Percentiles rank a stretch among this genome's conserved stretches.
phyloP scores from a whole-genome alignment of 208 protist species.

The Pavlovales sp. region DNA sequence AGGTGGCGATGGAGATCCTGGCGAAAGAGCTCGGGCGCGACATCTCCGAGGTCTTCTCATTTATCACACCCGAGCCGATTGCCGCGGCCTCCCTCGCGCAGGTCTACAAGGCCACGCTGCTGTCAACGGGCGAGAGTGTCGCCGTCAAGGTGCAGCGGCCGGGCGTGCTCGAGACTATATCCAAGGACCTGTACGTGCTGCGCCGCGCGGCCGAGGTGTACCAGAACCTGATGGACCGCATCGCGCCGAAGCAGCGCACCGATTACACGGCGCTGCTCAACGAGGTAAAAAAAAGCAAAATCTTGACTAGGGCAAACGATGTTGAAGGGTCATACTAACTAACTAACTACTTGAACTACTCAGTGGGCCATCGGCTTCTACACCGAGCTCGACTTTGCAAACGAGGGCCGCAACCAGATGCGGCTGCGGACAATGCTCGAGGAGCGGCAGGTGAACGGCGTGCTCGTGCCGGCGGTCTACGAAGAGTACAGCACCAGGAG shows the following conservation, averaged over 20 bases:
- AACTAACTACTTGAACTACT: too few species aligned
- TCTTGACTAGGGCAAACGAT: too few species aligned
- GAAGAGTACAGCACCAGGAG: slow-evolving; percentile 28
- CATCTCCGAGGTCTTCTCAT: slow-evolving; percentile 38
- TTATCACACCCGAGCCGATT: slow-evolving; percentile 38
- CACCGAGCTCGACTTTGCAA: slow-evolving; percentile 58
- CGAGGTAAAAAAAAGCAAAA: too few species aligned
- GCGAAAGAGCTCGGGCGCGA: slow-evolving; percentile 47
- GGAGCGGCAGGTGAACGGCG: slow-evolving; percentile 8
- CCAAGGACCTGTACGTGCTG: slow-evolving; percentile 60
- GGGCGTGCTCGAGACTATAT: slow-evolving; percentile 36
- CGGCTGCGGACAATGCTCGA: slow-evolving; percentile 15
- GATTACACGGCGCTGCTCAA: slow-evolving; percentile 56
- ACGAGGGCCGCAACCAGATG: slow-evolving; percentile 49
- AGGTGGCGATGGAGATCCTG: slow-evolving; percentile 23
- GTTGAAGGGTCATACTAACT: too few species aligned
- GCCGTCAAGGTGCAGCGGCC: slow-evolving; percentile 57
- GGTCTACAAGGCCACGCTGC: slow-evolving; percentile 49
- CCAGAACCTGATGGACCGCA: slow-evolving; percentile 39
- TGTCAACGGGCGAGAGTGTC: slow-evolving; percentile 36
- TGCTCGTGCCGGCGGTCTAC: slow-evolving; percentile 41
- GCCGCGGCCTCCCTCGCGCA: slow-evolving; percentile 48
- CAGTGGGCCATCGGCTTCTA: slow-evolving; percentile 60
- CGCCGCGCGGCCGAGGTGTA: slow-evolving; percentile 56
- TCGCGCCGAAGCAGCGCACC: slow-evolving; percentile 48